phyloP scores from a whole-genome alignment of 2,329 filamentous ascomycete genomes.

The Exophiala aquamarina region DNA sequence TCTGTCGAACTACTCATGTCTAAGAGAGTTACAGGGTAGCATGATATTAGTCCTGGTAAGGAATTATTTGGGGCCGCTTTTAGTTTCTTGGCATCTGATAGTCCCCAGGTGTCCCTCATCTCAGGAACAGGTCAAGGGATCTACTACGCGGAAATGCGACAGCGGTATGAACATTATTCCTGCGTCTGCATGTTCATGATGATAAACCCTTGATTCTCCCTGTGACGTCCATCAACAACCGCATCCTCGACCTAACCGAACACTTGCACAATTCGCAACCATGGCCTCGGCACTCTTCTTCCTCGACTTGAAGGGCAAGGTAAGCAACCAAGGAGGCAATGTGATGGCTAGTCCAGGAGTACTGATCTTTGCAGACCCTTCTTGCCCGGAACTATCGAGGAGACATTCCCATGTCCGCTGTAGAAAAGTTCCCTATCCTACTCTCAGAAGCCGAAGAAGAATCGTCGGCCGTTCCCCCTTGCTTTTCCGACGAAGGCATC shows the following conservation, averaged over 20 bases:
- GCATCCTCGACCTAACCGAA: background rate
- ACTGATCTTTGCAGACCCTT: constrained; percentile 68
- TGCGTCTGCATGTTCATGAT: no score
- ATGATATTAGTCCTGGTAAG: no score
- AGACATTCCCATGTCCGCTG: constrained; percentile 98
- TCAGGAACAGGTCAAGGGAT: no score
- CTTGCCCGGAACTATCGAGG: constrained; percentile 97
- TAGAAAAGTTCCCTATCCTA: constrained; percentile 95
- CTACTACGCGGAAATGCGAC: no score
- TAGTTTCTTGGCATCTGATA: no score
- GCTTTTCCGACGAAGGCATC: constrained; percentile 97
- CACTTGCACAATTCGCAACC: constrained; percentile 33
- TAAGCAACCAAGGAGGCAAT: constrained; percentile 37
- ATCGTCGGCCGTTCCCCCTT: constrained; percentile 93
- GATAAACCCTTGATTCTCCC: no score
- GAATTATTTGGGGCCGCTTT: no score
- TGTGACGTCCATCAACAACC: background rate
- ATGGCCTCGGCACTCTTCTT: constrained; percentile 99
- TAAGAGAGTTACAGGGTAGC: no score
- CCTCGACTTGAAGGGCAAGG: constrained; percentile 99
- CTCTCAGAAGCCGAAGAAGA: constrained; percentile 99
- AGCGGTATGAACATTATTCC: no score
- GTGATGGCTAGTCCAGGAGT: constrained; percentile 11
- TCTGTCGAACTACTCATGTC: no score
- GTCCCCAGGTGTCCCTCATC: no score